These are phyloP conservation scores for Trebouxiophyceae sp. DNA, from an alignment of 163 green algal genomes.

Conservation along the genomic window DNA sequence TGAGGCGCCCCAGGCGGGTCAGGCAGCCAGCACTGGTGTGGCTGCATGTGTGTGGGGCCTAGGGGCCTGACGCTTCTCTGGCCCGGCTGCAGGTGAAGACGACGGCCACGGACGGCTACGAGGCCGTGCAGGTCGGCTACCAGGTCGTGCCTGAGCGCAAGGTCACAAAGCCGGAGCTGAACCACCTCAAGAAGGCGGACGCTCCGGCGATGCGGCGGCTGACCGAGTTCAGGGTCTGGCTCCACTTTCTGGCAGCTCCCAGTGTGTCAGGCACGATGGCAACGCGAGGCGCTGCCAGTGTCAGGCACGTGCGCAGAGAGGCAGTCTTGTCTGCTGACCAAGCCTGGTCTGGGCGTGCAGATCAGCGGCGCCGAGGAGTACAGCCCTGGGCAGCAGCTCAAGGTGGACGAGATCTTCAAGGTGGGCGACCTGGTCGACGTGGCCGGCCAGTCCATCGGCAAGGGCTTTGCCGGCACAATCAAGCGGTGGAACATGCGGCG, in stretches of 20 bases:
- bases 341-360: too few relatives aligned
- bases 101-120: slow-evolving; percentile 87
- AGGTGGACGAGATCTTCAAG: slow-evolving; percentile 82
- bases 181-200: slow-evolving; percentile 88
- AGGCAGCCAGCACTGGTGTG: too few relatives aligned
- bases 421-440: slow-evolving; percentile 90
- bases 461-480: slow-evolving; percentile 74
- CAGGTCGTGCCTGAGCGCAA: slow-evolving; percentile 62
- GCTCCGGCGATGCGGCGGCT: slow-evolving; percentile 73
- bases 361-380: slow-evolving; percentile 52
- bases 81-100: slow-evolving; percentile 88
- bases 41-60: too few relatives aligned
- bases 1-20: too few relatives aligned
- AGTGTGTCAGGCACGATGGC: too few relatives aligned
- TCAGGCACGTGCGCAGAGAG: too few relatives aligned
- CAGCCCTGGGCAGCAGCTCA: slow-evolving; percentile 75
- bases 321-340: too few relatives aligned
- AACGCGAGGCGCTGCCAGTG: too few relatives aligned
- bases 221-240: slow-evolving; percentile 87
- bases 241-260: too few relatives aligned
- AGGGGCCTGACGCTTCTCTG: too few relatives aligned
- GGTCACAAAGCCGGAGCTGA: slow-evolving; percentile 87
- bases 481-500: slow-evolving; percentile 78
- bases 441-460: slow-evolving; percentile 81
- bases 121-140: slow-evolving; percentile 94